Evolutionary conservation across 2,329 filamentous ascomycete species (phyloP).

Genomic region (Lasiodiplodia citricola): DNA sequence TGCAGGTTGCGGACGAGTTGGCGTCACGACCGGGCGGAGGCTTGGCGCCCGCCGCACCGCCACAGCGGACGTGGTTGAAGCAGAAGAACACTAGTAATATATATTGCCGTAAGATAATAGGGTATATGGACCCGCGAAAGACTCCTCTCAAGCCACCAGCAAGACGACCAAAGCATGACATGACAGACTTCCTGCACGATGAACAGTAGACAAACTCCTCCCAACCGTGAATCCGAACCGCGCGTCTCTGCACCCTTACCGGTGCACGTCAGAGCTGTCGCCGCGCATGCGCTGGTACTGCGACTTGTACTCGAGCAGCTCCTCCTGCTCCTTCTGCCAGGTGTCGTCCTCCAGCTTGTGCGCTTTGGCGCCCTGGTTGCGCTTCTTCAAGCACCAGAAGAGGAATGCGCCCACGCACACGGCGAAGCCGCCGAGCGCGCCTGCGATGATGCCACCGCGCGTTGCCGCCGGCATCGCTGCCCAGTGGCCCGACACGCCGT

Average conservation of each 20-base stretch:
- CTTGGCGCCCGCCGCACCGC: neutral
- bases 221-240: slow-evolving; percentile 1
- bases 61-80: neutral
- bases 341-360: slow-evolving; percentile 39
- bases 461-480: slow-evolving; percentile 39
- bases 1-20: neutral
- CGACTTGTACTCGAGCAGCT: slow-evolving; percentile 28
- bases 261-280: slow-evolving; percentile 15
- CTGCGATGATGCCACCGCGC: slow-evolving; percentile 39
- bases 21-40: too few relatives aligned
- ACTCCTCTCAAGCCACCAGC: slow-evolving; percentile 15
- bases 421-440: slow-evolving; percentile 35
- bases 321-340: slow-evolving; percentile 40
- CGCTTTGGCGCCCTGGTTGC: slow-evolving; percentile 43
- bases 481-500: slow-evolving; percentile 44
- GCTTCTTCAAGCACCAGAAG: slow-evolving; percentile 48
- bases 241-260: slow-evolving; percentile 2
- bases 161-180: slow-evolving; percentile 11
- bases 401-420: slow-evolving; percentile 36
- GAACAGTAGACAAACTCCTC: slow-evolving; percentile 23
- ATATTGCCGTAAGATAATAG: slow-evolving; percentile 17
- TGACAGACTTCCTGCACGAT: slow-evolving; percentile 21
- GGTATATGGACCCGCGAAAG: slow-evolving; percentile 25
- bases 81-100: neutral
- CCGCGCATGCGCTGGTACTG: slow-evolving; percentile 23